Conservation (phyloP, 192 early-diverging fungal genomes). For the Phlyctochytrium bullatum region DNA sequence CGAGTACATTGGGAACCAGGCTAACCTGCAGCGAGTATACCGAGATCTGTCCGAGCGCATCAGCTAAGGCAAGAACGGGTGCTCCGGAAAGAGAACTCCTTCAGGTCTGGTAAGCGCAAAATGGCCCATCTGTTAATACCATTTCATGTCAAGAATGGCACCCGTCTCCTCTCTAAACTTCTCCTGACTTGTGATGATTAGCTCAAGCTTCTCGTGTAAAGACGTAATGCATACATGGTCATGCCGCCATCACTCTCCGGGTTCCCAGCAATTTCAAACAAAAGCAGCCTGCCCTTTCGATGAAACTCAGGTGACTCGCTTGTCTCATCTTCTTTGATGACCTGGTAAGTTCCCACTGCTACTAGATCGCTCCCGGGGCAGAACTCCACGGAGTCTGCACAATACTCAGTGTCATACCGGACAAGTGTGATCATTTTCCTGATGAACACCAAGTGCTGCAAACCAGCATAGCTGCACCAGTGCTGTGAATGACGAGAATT, state of each 20-base stretch:
- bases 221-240: not conserved
- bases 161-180: slow-evolving; percentile 53
- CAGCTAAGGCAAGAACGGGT: slow-evolving; percentile 24
- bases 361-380: slow-evolving; percentile 36
- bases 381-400: slow-evolving; percentile 55
- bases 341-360: slow-evolving; percentile 55
- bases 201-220: not conserved
- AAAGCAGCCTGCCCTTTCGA: slow-evolving; percentile 64
- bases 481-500: not conserved
- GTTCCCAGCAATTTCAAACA: slow-evolving; percentile 45
- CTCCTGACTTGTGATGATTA: slow-evolving; percentile 40
- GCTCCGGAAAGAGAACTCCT: not conserved
- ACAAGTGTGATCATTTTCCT: slow-evolving; percentile 18
- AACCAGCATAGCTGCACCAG: no score
- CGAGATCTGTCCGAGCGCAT: slow-evolving; percentile 24
- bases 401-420: slow-evolving; percentile 48
- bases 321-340: slow-evolving; percentile 23
- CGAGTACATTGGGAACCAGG: not conserved
- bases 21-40: slow-evolving; percentile 21
- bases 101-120: no score
- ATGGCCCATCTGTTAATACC: no score
- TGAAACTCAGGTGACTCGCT: slow-evolving; percentile 44
- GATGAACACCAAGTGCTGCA: no score
- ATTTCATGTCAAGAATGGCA: slow-evolving; percentile 54
- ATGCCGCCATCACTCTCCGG: not conserved